These are phyloP conservation scores for Auriscalpium orientale DNA, from an alignment of 768 basidiomycete species.

Conservation along the genomic window DNA sequence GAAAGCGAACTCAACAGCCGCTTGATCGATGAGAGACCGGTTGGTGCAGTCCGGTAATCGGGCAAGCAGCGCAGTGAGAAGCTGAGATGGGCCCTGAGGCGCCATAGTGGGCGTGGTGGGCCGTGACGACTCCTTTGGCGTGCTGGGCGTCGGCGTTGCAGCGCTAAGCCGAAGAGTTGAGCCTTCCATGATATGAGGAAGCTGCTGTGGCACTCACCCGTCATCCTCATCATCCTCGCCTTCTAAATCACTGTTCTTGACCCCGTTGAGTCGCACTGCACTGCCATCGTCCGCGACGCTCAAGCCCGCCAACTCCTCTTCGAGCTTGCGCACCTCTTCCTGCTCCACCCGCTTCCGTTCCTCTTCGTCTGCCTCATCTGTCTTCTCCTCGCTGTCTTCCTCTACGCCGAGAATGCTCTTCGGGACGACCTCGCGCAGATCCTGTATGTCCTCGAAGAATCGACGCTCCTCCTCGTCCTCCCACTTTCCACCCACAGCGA, in stretches of 20 bases:
- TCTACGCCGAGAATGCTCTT: conserved; percentile 75
- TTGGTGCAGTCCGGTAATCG: conserved; percentile 94
- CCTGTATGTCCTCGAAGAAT: conserved; percentile 90
- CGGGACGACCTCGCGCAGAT: conserved; percentile 88
- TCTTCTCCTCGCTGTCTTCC: conserved; percentile 28
- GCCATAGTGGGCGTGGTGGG: conserved; percentile 59
- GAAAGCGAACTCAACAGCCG: conserved; percentile 92
- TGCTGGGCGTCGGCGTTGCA: conserved; percentile 60
- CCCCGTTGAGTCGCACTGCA: conserved; percentile 4
- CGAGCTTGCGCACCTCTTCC: conserved; percentile 67
- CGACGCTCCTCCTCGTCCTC: conserved; percentile 94
- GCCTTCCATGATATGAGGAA: neutral
- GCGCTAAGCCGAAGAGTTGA: conserved; percentile 17
- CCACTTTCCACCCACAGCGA: conserved; percentile 77
- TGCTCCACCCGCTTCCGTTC: conserved; percentile 51
- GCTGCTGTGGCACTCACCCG: conserved; percentile 26
- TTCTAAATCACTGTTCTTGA: conserved; percentile 10
- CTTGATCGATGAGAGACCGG: conserved; percentile 82
- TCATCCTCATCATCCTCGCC: conserved; percentile 34
- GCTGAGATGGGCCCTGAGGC: conserved; percentile 87
- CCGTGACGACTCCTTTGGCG: conserved; percentile 49
- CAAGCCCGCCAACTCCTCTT: conserved; percentile 69
- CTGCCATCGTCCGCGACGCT: conserved; percentile 23
- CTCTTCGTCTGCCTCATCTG: conserved; percentile 39
- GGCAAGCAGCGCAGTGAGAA: conserved; percentile 83